Conservation (phyloP, 2,329 filamentous ascomycete genomes). For the Verticillium klebahnii region DNA sequence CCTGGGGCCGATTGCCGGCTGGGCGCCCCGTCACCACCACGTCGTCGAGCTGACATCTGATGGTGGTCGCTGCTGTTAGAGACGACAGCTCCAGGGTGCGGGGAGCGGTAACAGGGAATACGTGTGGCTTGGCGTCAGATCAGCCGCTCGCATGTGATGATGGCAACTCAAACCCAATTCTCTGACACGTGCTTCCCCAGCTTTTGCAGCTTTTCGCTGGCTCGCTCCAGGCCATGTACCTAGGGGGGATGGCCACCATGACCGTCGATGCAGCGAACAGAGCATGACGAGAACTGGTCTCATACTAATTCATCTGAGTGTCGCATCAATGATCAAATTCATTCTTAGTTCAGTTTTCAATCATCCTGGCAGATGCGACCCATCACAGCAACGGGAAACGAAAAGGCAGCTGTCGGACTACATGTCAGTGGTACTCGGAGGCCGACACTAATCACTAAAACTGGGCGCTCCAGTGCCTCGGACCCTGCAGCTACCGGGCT, state of each 20-base stretch:
- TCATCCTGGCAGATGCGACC: background rate
- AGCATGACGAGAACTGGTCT: background rate
- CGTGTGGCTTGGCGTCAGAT: slow-evolving; percentile 4
- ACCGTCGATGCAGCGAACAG: background rate
- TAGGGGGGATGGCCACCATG: background rate
- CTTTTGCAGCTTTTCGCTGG: background rate
- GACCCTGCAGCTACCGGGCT: slow-evolving; percentile 10
- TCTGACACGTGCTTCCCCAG: slow-evolving; percentile 13
- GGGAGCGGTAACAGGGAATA: background rate
- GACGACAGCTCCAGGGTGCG: no score
- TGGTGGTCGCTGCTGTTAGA: slow-evolving; percentile 1
- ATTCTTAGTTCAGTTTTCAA: background rate
- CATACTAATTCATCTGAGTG: background rate
- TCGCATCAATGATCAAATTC: background rate
- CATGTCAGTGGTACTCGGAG: background rate
- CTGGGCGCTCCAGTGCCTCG: slow-evolving; percentile 5
- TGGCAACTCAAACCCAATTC: slow-evolving; percentile 1
- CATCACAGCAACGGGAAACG: background rate
- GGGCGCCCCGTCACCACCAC: slow-evolving; percentile 2
- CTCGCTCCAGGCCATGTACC: background rate
- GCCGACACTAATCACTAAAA: background rate
- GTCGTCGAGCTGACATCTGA: background rate
- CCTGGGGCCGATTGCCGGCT: slow-evolving; percentile 11
- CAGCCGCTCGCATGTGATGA: slow-evolving; percentile 14
- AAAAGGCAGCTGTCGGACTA: background rate